Evolutionary conservation across 2,329 filamentous ascomycete genomes (phyloP).

Genomic region (Colletotrichum echinochloae): DNA sequence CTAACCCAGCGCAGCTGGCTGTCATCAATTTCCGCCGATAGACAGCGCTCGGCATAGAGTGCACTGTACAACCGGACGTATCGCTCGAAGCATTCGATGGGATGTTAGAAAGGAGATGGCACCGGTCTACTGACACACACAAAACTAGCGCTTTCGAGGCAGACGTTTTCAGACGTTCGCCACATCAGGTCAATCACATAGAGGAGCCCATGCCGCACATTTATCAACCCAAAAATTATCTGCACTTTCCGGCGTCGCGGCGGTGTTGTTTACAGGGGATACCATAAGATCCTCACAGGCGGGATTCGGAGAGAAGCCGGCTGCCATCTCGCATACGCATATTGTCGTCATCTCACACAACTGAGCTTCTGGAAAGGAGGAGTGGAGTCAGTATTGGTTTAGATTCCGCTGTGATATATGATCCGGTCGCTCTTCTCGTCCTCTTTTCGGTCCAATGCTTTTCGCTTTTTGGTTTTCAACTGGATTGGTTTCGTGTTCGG

Average conservation of each 20-base stretch:
- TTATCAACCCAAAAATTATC: constrained; percentile 11
- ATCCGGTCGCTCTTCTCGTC: constrained; percentile 30
- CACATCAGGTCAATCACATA: background rate
- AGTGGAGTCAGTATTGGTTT: constrained; percentile 31
- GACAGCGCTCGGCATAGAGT: constrained; percentile 5
- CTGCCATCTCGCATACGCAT: constrained; percentile 37
- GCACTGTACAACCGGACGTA: background rate
- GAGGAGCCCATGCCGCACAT: constrained; percentile 7
- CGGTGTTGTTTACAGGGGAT: constrained; percentile 33
- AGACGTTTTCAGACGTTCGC: background rate
- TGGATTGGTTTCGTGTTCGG: constrained; percentile 4
- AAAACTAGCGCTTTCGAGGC: background rate
- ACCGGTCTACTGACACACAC: background rate
- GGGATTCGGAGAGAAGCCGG: constrained; percentile 20
- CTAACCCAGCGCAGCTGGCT: constrained; percentile 55
- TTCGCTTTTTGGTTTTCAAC: background rate
- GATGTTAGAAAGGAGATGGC: constrained; percentile 7
- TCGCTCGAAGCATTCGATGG: constrained; percentile 1
- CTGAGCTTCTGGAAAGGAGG: constrained; percentile 30
- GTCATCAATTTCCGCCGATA: constrained; percentile 64
- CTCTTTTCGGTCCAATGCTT: constrained; percentile 16
- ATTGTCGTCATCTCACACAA: constrained; percentile 33
- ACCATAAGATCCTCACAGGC: constrained; percentile 26
- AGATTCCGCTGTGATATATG: constrained; percentile 13
- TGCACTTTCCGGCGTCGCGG: constrained; percentile 35